A percentile compares a stretch with the other conserved stretches of the same genome.
These are phyloP conservation scores for Puccinia hordei DNA, from an alignment of 1,284 basidiomycete species.

Conservation along the genomic window DNA sequence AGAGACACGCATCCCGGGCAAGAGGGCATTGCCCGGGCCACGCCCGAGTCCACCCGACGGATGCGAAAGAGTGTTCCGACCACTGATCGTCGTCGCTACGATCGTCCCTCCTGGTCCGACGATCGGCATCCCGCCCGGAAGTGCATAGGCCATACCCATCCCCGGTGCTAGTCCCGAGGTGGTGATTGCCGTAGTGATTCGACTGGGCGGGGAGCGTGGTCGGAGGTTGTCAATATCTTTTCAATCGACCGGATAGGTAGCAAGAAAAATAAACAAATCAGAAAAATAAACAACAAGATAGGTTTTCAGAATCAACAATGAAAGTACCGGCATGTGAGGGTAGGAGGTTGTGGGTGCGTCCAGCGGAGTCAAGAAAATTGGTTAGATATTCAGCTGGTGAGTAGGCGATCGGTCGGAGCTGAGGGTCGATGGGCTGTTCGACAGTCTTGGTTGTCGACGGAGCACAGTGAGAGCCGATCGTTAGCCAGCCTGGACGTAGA, in stretches of 20 bases:
- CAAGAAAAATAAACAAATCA: background rate
- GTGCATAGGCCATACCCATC: slow-evolving; percentile 10
- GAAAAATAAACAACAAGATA: background rate
- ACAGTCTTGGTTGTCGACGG: slow-evolving; percentile 50
- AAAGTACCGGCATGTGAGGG: slow-evolving; percentile 33
- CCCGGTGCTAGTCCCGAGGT: background rate
- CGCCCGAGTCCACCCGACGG: slow-evolving; percentile 50
- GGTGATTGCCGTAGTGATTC: slow-evolving; percentile 26
- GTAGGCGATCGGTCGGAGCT: slow-evolving; percentile 25
- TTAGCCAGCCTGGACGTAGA: slow-evolving; percentile 88
- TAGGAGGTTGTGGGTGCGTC: slow-evolving; percentile 43
- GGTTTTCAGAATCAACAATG: background rate
- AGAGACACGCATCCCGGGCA: slow-evolving; percentile 49
- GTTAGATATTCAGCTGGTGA: slow-evolving; percentile 27
- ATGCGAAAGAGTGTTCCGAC: slow-evolving; percentile 50
- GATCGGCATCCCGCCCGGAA: slow-evolving; percentile 22
- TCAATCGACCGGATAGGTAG: background rate
- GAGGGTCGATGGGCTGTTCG: background rate
- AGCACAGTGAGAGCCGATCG: slow-evolving; percentile 65
- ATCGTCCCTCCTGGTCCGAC: slow-evolving; percentile 15
- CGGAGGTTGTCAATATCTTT: slow-evolving; percentile 50
- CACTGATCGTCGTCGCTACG: slow-evolving; percentile 29
- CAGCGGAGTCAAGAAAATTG: slow-evolving; percentile 38
- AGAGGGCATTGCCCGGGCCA: slow-evolving; percentile 45
- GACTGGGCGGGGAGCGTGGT: slow-evolving; percentile 48